Base-by-base conservation (phyloP, 2,329 filamentous ascomycete genomes). In the Tolypocladium capitatum region DNA sequence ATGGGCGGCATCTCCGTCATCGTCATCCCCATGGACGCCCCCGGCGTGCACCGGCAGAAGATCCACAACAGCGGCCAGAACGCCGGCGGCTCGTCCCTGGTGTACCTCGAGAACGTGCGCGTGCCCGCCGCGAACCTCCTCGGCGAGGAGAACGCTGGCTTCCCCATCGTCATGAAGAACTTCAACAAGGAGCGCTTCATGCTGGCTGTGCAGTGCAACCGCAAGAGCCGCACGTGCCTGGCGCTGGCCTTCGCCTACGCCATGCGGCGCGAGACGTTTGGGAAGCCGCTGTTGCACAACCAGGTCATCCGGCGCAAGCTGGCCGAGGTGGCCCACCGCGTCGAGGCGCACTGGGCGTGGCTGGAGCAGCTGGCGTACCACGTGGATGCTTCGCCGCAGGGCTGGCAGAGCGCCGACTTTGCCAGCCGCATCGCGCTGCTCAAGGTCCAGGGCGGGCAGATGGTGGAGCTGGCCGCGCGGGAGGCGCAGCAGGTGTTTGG, bases 21-120 rank as follows among this genome's bases (percentile, higher is more conserved):
- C 1, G 73, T 82, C 3, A 76, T 82, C 24, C 71, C 77, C 0
- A 63, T 75, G 30, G 60, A 68, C 38, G 58, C 63, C 0, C 62
- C 67, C 2, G 78, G 78, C n/a, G 63, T 81, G 7, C 65, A 67
- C 27, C 2, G 68, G 68, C 45, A 67, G 20, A 72, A 68, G 45
- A 81, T 84, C 60, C 63, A 73, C 46, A 84, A 85, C 59, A 80
- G 74, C 27, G 82, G 81, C 3, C 78, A 83, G n/a, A 76, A 80
- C 55, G 79, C 78, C 5, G 81, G 80, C 36, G 79, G 79, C 58
- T 68, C 74, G 5, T 75, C 73, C 1, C 78, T 73, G 51, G 68
- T 80, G 44, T 70, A 73, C 20, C 65, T 80, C 20, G 75, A 80
- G 42, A 65, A 78, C 49, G 76, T 80, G 3, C 54, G 62, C 16